Conservation (phyloP, 352 stramenopile species). For the Phytopythium chamaehyphon region DNA sequence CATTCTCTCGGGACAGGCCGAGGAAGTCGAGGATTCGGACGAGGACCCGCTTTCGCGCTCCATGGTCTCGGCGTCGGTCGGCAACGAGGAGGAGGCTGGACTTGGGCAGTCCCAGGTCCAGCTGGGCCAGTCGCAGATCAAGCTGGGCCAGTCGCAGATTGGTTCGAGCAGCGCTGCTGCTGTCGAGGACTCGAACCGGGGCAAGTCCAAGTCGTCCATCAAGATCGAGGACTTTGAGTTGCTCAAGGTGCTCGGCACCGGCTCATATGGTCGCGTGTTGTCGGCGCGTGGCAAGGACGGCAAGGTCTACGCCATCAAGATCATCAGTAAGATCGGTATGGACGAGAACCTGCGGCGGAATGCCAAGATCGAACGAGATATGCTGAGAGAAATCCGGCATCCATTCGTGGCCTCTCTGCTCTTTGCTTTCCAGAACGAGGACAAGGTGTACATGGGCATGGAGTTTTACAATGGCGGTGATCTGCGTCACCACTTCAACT, state of each 20-base stretch:
- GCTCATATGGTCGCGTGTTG: slow-evolving; percentile 81
- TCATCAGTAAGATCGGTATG: slow-evolving; percentile 88
- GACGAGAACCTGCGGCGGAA: slow-evolving; percentile 78
- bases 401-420: slow-evolving; percentile 97
- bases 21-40: slow-evolving; percentile 72
- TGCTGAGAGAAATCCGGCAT: slow-evolving; percentile 93
- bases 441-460: slow-evolving; percentile 98
- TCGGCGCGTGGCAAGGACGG: slow-evolving; percentile 66
- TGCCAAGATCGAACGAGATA: slow-evolving; percentile 91
- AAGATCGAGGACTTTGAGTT: slow-evolving; percentile 88
- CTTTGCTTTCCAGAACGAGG: slow-evolving; percentile 97
- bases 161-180: slow-evolving; percentile 10
- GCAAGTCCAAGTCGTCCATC: slow-evolving; percentile 75
- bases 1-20: slow-evolving; percentile 67
- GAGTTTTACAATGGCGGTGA: slow-evolving; percentile 98
- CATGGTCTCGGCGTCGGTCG: slow-evolving; percentile 48
- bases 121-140: slow-evolving; percentile 24
- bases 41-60: slow-evolving; percentile 56
- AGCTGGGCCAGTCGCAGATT: slow-evolving; percentile 22
- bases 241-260: slow-evolving; percentile 79
- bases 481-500: slow-evolving; percentile 81
- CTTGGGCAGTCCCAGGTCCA: slow-evolving; percentile 25
- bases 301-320: slow-evolving; percentile 85
- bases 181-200: slow-evolving; percentile 27
- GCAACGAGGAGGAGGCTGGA: slow-evolving; percentile 55